Evolutionary conservation across 139 green algal species (phyloP), one percentile per base, ranked within the genome.

Genomic region (Pedinophyceae sp.): DNA sequence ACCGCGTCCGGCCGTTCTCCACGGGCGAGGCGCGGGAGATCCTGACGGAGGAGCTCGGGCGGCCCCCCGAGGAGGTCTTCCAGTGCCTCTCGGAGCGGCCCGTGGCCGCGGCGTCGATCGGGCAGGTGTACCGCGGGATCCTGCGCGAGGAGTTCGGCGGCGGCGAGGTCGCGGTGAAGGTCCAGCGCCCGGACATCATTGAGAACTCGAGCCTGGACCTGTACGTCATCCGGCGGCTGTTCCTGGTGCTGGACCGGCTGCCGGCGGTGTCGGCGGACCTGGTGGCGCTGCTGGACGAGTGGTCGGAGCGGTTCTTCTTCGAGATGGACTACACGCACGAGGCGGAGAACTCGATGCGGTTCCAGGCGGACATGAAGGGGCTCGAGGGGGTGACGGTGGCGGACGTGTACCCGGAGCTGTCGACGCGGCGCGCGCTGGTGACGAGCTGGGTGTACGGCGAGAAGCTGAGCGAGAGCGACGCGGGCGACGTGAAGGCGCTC

Each of bases 291-390:
- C 82, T 94, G 25, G 83, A 94, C 59, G 70, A 76, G 48, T 93
- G 81, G 78, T 82, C 75, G 0, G 38, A 58, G 4, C 69, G 81
- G 26, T 86, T 89, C 71, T 45, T 58, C 23, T 55, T 74, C 15
- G 83, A 95, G 72, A 72, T 94, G 64, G 82, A 93, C 60, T 95
- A 93, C 64, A 26, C 27, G 17, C 51, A 72, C 17, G 86, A 93
- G 69, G 82, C 80, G 0, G 26, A 18, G 25, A 87, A 84, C 52
- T 71, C 71, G 2, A 52, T 39, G 6, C 45, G 59, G 25, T 88
- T 92, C 52, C 50, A 53, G 52, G 52, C 29, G 28, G 57, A 82
- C 52, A 84, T 88, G 48, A 29, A 23, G 22, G 48, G 23, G 22
- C 50, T 73, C 30, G 47, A 56, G 22, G 65, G 65, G 50, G 64